Evolutionary conservation across 2,329 filamentous ascomycete genomes (phyloP).

Genomic region (Fusarium sp.): DNA sequence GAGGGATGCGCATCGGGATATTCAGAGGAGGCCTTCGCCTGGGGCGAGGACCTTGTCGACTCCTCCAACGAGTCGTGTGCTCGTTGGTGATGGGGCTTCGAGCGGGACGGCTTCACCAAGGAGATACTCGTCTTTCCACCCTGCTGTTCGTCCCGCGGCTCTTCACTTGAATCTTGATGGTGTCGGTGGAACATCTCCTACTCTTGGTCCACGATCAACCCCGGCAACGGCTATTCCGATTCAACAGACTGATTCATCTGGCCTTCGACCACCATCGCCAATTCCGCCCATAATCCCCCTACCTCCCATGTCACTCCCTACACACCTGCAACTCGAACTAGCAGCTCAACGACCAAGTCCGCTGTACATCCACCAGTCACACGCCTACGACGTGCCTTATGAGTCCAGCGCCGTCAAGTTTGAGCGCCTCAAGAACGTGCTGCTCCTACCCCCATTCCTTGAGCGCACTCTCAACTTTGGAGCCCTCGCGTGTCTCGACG

Average conservation of each 20-base stretch:
- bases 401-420: conserved; percentile 94
- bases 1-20: conserved; percentile 34
- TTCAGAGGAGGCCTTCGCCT: conserved; percentile 49
- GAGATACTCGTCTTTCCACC: conserved; percentile 65
- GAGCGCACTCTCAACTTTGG: conserved; percentile 91
- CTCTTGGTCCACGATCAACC: conserved; percentile 17
- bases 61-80: conserved; percentile 60
- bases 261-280: conserved; percentile 57
- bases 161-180: conserved; percentile 57
- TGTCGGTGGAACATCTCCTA: conserved; percentile 36
- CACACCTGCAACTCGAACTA: conserved; percentile 73
- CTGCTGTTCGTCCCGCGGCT: conserved; percentile 56
- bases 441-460: conserved; percentile 83
- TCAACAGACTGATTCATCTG: conserved; percentile 37
- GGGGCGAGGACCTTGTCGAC: conserved; percentile 62
- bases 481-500: conserved; percentile 89
- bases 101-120: conserved; percentile 52
- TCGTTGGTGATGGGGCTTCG: conserved; percentile 43
- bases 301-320: conserved; percentile 75
- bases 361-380: conserved; percentile 73
- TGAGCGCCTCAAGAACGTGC: conserved; percentile 88
- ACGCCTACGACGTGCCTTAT: conserved; percentile 75
- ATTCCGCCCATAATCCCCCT: conserved; percentile 69
- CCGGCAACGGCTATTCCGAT: conserved; percentile 45
- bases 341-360: conserved; percentile 72